These are phyloP conservation scores for Ilyonectria sp. DNA, from an alignment of 2,329 filamentous ascomycete species.

Conservation along the genomic window DNA sequence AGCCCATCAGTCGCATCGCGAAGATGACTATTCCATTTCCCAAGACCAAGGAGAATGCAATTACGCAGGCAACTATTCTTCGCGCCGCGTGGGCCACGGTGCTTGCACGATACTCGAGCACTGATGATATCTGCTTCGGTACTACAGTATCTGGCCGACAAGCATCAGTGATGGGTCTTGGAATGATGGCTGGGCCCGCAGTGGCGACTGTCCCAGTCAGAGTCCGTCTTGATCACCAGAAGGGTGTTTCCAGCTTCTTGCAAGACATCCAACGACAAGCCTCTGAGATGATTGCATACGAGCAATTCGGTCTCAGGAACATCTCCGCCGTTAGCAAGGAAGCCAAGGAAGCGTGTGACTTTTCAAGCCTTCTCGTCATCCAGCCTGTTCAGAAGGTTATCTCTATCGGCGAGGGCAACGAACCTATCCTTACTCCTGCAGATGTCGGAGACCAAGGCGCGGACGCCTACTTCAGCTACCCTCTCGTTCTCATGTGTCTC, in stretches of 20 bases:
- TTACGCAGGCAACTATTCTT: conserved; percentile 34
- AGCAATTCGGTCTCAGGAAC: conserved; percentile 40
- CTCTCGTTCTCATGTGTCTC: neutral
- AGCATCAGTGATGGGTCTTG: conserved; percentile 38
- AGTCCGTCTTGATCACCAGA: conserved; percentile 51
- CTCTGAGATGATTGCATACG: conserved; percentile 36
- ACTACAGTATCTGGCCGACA: conserved; percentile 59
- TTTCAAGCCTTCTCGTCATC: conserved; percentile 50
- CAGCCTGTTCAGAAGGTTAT: conserved; percentile 33
- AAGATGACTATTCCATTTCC: neutral
- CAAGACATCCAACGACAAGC: conserved; percentile 32
- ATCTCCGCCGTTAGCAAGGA: conserved; percentile 38
- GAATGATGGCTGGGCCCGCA: conserved; percentile 46
- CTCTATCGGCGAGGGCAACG: neutral
- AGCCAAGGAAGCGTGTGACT: conserved; percentile 38
- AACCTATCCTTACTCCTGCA: neutral
- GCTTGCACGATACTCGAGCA: conserved; percentile 62
- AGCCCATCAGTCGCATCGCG: conserved; percentile 61
- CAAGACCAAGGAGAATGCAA: neutral
- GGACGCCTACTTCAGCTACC: conserved; percentile 10
- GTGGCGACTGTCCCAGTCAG: conserved; percentile 61
- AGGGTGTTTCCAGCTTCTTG: conserved; percentile 29
- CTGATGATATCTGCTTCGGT: conserved; percentile 59
- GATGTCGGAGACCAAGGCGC: conserved; percentile 1
- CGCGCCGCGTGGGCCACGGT: conserved; percentile 66